Conservation (phyloP, 257 asterid genomes). For the Plantago ovata region DNA sequence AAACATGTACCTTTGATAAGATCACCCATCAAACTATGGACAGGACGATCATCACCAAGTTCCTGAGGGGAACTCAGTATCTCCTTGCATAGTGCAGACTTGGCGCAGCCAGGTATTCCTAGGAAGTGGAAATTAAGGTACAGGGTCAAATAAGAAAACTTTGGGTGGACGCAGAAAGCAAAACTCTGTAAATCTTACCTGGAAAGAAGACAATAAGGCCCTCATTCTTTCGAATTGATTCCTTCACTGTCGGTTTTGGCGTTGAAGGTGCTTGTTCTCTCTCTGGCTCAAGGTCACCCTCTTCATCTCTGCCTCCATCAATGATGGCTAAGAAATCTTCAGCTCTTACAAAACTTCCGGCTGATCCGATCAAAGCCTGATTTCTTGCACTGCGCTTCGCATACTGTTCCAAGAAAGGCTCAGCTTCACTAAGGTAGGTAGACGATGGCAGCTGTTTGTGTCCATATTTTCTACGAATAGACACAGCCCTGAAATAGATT, state of each 20-base stretch:
- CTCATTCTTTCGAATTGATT: slow-evolving; percentile 62
- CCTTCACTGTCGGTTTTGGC: slow-evolving; percentile 49
- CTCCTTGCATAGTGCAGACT: slow-evolving; percentile 93
- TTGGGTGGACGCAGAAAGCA: slow-evolving; percentile 5
- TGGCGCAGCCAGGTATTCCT: slow-evolving; percentile 99
- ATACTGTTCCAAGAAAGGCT: slow-evolving; percentile 92
- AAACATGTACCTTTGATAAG: slow-evolving; percentile 70
- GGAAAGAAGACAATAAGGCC: slow-evolving; percentile 97
- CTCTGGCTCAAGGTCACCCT: slow-evolving; percentile 81
- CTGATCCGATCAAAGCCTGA: slow-evolving; percentile 86
- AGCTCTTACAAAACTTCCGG: slow-evolving; percentile 79
- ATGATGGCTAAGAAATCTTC: slow-evolving; percentile 82
- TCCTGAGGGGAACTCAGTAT: slow-evolving; percentile 57
- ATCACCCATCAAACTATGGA: slow-evolving; percentile 93
- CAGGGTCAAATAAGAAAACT: slow-evolving; percentile 25
- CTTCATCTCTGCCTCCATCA: slow-evolving; percentile 78
- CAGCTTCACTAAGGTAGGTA: slow-evolving; percentile 86
- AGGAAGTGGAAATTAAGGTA: slow-evolving; percentile 20
- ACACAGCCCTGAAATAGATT: slow-evolving; percentile 70
- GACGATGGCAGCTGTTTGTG: slow-evolving; percentile 67
- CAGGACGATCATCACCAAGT: slow-evolving; percentile 92
- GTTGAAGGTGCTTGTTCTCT: slow-evolving; percentile 44
- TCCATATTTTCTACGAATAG: slow-evolving; percentile 71
- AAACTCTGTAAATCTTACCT: slow-evolving; percentile 37
- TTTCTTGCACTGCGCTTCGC: slow-evolving; percentile 88